These are phyloP conservation scores for Linnemannia zychae DNA, from an alignment of 192 early-diverging fungal genomes.

Conservation along the genomic window DNA sequence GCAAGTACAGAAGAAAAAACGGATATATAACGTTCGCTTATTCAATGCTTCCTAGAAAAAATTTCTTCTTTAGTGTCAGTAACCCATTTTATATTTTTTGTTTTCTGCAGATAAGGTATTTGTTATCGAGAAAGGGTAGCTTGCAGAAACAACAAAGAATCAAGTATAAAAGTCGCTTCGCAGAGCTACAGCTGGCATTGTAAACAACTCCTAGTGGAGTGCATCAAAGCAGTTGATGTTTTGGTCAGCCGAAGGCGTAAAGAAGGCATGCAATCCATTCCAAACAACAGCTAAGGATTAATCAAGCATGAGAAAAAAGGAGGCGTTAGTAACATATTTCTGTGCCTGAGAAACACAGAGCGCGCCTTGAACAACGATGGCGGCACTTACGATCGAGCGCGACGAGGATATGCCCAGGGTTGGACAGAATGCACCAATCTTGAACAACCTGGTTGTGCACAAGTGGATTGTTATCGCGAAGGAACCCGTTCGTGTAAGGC, in stretches of 20 bases:
- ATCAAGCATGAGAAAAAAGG: background rate
- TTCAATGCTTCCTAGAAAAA: no score
- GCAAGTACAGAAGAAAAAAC: no score
- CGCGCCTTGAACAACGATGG: background rate
- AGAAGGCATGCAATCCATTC: slow-evolving; percentile 21
- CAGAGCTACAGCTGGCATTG: no score
- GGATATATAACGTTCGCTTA: no score
- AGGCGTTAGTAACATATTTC: no score
- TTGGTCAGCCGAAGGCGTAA: slow-evolving; percentile 17
- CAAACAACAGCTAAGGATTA: slow-evolving; percentile 7
- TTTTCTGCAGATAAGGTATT: no score
- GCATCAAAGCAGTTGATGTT: slow-evolving; percentile 2
- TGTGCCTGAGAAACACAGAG: no score
- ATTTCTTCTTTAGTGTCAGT: no score
- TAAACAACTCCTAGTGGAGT: background rate
- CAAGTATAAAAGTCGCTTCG: no score
- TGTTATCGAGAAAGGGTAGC: no score
- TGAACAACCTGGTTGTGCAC: slow-evolving; percentile 30
- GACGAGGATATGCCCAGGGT: background rate
- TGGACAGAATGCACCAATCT: slow-evolving; percentile 11
- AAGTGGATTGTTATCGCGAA: slow-evolving; percentile 1
- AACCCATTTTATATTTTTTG: no score
- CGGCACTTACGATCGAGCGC: background rate
- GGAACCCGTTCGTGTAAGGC: slow-evolving; percentile 25
- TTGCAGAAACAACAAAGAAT: no score